These are phyloP conservation scores for Aegle marmelos DNA, from an alignment of 345 rosid species.

Conservation along the genomic window DNA sequence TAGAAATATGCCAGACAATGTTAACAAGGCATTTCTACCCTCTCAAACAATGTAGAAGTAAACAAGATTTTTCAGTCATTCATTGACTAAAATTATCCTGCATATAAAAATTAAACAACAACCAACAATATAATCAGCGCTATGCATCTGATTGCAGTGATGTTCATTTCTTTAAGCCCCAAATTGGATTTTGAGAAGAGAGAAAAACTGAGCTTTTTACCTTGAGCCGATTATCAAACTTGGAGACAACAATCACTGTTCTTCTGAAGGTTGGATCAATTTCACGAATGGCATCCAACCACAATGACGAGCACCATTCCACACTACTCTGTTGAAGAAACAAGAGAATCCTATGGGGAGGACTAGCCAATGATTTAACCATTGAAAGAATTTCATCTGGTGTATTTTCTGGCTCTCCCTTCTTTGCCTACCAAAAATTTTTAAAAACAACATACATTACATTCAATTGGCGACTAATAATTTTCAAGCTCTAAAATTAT, in stretches of 20 bases:
- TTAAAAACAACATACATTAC: neutral
- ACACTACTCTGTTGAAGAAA: slow-evolving; percentile 98
- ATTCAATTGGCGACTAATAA: neutral
- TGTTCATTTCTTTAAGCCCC: neutral
- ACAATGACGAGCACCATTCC: slow-evolving; percentile 96
- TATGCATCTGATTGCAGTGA: neutral
- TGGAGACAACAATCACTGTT: slow-evolving; percentile 86
- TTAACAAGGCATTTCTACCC: neutral
- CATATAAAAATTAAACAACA: neutral
- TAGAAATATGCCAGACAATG: neutral
- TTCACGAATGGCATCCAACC: slow-evolving; percentile 89
- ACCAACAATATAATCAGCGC: neutral
- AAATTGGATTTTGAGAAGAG: neutral
- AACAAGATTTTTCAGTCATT: slow-evolving; percentile 1
- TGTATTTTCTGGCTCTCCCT: slow-evolving; percentile 94
- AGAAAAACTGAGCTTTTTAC: slow-evolving; percentile 23
- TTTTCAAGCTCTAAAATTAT: neutral
- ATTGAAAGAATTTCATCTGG: slow-evolving; percentile 90
- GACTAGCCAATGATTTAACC: slow-evolving; percentile 91
- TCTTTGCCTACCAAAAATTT: slow-evolving; percentile 62
- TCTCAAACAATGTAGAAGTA: neutral
- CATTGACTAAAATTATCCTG: neutral
- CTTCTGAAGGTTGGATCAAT: slow-evolving; percentile 88
- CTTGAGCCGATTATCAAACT: slow-evolving; percentile 97
- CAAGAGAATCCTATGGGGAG: slow-evolving; percentile 88